Conservation (phyloP, 768 basidiomycete genomes). For the Harrya chromipes region DNA sequence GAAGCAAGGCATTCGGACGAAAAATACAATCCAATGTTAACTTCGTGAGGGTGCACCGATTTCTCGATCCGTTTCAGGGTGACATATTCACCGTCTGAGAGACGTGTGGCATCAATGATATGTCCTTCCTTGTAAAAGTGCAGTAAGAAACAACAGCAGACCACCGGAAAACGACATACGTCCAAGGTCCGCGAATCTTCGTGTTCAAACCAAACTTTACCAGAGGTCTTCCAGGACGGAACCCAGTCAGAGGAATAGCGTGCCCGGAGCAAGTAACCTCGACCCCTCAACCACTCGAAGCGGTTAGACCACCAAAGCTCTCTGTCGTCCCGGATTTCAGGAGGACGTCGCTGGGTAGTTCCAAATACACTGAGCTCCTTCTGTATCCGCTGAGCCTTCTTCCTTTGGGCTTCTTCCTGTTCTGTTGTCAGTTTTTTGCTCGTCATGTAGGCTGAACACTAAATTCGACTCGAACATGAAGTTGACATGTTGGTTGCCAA, state of each 20-base stretch:
- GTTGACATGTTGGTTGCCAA: too few relatives aligned
- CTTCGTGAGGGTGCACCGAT: conserved; percentile 25
- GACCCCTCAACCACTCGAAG: conserved; percentile 12
- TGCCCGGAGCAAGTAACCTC: conserved; percentile 16
- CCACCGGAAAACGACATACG: not conserved
- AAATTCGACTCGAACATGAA: too few relatives aligned
- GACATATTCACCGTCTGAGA: conserved; percentile 28
- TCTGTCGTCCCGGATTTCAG: too few relatives aligned
- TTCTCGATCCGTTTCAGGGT: conserved; percentile 27
- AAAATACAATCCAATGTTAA: conserved; percentile 28
- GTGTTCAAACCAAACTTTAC: not conserved
- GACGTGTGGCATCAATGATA: conserved; percentile 29
- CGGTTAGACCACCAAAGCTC: conserved; percentile 16
- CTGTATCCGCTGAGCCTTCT: not conserved
- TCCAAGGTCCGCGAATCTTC: conserved; percentile 1
- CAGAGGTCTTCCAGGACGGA: conserved; percentile 17
- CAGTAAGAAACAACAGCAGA: too few relatives aligned
- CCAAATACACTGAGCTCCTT: conserved; percentile 2
- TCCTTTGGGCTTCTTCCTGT: conserved; percentile 1
- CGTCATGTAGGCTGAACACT: not conserved
- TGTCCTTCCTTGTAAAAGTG: not conserved
- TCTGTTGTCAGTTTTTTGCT: not conserved
- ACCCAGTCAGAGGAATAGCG: conserved; percentile 22
- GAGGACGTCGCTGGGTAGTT: too few relatives aligned
- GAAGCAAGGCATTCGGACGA: not conserved